Conservation (phyloP, 768 basidiomycete genomes). For the Hygrocybe punicea region DNA sequence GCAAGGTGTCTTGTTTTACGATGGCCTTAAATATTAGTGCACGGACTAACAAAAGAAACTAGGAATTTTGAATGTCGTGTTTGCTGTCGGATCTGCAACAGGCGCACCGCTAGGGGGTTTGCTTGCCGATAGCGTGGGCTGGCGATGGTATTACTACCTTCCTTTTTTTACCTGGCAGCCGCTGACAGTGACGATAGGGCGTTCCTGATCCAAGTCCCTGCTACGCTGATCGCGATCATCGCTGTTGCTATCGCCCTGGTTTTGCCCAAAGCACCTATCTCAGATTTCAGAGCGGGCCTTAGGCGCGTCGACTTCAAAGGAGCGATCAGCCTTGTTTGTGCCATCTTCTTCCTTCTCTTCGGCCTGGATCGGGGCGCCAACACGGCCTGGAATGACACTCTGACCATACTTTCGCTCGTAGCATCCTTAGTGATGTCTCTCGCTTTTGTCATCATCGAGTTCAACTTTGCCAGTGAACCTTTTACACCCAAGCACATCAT, state of each 20-base stretch:
- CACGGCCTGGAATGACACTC: slow-evolving; percentile 42
- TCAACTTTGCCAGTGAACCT: slow-evolving; percentile 51
- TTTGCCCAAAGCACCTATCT: slow-evolving; percentile 42
- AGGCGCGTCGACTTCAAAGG: slow-evolving; percentile 65
- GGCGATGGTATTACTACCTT: slow-evolving; percentile 50
- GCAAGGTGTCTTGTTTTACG: slow-evolving; percentile 45
- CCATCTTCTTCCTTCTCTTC: slow-evolving; percentile 55
- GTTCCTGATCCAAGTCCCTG: slow-evolving; percentile 59
- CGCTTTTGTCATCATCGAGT: slow-evolving; percentile 47
- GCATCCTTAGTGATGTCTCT: slow-evolving; percentile 33
- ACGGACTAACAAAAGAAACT: neutral
- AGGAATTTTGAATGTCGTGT: slow-evolving; percentile 61
- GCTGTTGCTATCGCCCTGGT: slow-evolving; percentile 51
- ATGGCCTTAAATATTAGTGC: neutral
- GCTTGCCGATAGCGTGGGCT: slow-evolving; percentile 60
- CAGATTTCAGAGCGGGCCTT: slow-evolving; percentile 49
- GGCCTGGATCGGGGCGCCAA: slow-evolving; percentile 56
- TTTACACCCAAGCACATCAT: slow-evolving; percentile 58
- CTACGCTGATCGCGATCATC: slow-evolving; percentile 52
- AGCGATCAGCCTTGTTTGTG: slow-evolving; percentile 49
- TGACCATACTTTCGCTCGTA: slow-evolving; percentile 37
- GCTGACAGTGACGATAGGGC: slow-evolving; percentile 35
- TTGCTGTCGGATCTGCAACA: slow-evolving; percentile 51
- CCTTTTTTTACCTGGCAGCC: neutral
- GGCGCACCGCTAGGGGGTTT: slow-evolving; percentile 66